Percentiles rank a stretch among this genome's conserved stretches.
phyloP scores from a whole-genome alignment of 2,329 filamentous ascomycete genomes.

The Colletotrichum salicis region DNA sequence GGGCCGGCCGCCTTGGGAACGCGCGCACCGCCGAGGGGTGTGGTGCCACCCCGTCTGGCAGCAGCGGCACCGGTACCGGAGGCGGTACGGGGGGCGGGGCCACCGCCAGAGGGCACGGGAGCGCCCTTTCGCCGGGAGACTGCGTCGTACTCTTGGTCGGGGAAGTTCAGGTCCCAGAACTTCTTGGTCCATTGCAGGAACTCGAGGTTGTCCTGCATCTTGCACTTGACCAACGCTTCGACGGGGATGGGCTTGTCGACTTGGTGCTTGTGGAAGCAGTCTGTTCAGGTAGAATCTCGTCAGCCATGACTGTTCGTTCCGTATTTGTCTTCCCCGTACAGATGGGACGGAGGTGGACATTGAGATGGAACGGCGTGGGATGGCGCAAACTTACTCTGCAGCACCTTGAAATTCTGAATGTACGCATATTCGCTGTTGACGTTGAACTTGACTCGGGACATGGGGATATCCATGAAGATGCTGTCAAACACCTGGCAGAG shows the following conservation, averaged over 20 bases:
- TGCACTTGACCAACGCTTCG: slow-evolving; percentile 92
- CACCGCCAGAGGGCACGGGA: slow-evolving; percentile 61
- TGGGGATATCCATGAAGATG: slow-evolving; percentile 95
- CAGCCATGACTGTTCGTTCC: slow-evolving; percentile 7
- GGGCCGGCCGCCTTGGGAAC: slow-evolving; percentile 59
- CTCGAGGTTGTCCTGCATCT: slow-evolving; percentile 99
- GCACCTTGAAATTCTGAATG: slow-evolving; percentile 96
- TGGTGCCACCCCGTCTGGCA: slow-evolving; percentile 67
- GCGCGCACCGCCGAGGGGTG: slow-evolving; percentile 64
- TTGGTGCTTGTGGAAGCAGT: slow-evolving; percentile 84
- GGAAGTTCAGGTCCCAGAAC: slow-evolving; percentile 98
- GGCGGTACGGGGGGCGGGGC: slow-evolving; percentile 60
- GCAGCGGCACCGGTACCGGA: slow-evolving; percentile 63
- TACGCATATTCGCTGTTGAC: slow-evolving; percentile 97
- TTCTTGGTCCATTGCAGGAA: slow-evolving; percentile 97
- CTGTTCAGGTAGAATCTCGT: slow-evolving; percentile 54
- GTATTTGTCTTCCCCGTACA: too few relatives aligned
- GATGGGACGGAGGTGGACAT: not conserved
- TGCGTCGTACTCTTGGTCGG: slow-evolving; percentile 96
- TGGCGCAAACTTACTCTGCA: slow-evolving; percentile 78
- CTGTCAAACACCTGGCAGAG: slow-evolving; percentile 98
- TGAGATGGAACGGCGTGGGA: not conserved
- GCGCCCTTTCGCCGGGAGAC: slow-evolving; percentile 83
- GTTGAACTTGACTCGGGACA: slow-evolving; percentile 98
- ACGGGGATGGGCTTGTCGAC: slow-evolving; percentile 93